Evolutionary conservation across 208 protist species (phyloP).

Genomic region (Strigomonas culicis): DNA sequence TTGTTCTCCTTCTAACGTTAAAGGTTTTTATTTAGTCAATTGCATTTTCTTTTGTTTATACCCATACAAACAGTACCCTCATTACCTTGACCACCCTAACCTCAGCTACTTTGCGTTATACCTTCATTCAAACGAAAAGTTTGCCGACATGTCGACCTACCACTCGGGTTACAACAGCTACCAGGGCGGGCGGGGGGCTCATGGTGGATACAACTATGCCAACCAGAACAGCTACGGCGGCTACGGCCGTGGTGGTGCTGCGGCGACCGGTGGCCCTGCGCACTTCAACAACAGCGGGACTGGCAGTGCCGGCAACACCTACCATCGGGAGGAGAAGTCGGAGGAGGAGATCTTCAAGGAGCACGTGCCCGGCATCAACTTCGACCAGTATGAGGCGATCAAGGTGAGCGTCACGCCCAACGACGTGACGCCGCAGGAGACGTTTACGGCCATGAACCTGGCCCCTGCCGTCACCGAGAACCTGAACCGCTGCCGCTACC

Average conservation of each 20-base stretch:
- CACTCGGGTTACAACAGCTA: conserved; percentile 19
- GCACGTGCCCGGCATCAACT: conserved; percentile 90
- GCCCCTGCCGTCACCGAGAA: conserved; percentile 90
- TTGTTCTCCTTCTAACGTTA: background rate
- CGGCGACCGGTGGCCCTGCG: conserved; percentile 18
- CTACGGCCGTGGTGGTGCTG: conserved; percentile 22
- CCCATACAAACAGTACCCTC: background rate
- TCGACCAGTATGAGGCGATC: conserved; percentile 90
- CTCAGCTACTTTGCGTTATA: too few species aligned
- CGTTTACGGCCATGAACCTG: conserved; percentile 87
- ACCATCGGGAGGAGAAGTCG: conserved; percentile 83
- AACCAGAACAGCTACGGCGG: conserved; percentile 22
- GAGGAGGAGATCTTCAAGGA: conserved; percentile 92
- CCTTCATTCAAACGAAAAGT: too few species aligned
- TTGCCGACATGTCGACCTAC: conserved; percentile 1
- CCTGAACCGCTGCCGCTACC: conserved; percentile 94
- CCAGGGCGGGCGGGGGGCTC: conserved; percentile 24
- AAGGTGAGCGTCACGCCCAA: conserved; percentile 85
- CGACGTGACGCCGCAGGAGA: conserved; percentile 61
- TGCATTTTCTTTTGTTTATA: conserved; percentile 24
- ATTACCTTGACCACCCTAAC: too few species aligned
- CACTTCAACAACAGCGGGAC: conserved; percentile 17
- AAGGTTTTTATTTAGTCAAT: conserved; percentile 15
- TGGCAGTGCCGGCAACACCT: conserved; percentile 24
- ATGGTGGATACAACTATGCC: conserved; percentile 27